Conservation (phyloP, 805 yeast genomes). For the Cyberlindnera mississippiensis region DNA sequence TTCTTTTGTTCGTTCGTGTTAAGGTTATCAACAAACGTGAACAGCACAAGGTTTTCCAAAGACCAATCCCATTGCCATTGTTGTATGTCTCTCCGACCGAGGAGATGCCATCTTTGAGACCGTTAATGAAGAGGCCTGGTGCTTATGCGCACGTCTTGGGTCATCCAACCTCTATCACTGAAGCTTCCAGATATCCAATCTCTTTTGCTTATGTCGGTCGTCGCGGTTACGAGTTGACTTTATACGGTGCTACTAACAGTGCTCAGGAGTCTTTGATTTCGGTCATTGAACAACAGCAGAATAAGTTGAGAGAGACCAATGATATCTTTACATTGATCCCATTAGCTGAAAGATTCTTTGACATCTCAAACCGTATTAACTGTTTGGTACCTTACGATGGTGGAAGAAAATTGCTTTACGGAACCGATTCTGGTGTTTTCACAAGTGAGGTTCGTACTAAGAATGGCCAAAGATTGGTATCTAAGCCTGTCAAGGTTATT, state of each 20-base stretch:
- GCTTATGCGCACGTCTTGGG: slow-evolving; percentile 27
- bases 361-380: slow-evolving; percentile 69
- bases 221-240: slow-evolving; percentile 41
- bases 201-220: slow-evolving; percentile 48
- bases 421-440: slow-evolving; percentile 89
- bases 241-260: slow-evolving; percentile 39
- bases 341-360: slow-evolving; percentile 72
- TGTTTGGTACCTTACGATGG: slow-evolving; percentile 95
- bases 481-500: slow-evolving; percentile 73
- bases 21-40: slow-evolving; percentile 88
- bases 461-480: slow-evolving; percentile 48
- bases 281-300: slow-evolving; percentile 76
- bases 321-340: slow-evolving; percentile 79
- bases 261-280: slow-evolving; percentile 79
- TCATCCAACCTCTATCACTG: slow-evolving; percentile 21
- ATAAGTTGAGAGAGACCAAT: slow-evolving; percentile 60
- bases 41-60: slow-evolving; percentile 84
- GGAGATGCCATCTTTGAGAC: slow-evolving; percentile 63
- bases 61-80: slow-evolving; percentile 80
- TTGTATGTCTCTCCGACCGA: slow-evolving; percentile 72
- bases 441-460: slow-evolving; percentile 60
- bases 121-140: slow-evolving; percentile 33
- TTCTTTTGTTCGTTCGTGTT: slow-evolving; percentile 76
- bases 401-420: slow-evolving; percentile 84
- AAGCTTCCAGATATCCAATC: slow-evolving; percentile 36